Evolutionary conservation across 108 stramenopile species (phyloP).

Genomic region (Cylindrotheca fusiformis): DNA sequence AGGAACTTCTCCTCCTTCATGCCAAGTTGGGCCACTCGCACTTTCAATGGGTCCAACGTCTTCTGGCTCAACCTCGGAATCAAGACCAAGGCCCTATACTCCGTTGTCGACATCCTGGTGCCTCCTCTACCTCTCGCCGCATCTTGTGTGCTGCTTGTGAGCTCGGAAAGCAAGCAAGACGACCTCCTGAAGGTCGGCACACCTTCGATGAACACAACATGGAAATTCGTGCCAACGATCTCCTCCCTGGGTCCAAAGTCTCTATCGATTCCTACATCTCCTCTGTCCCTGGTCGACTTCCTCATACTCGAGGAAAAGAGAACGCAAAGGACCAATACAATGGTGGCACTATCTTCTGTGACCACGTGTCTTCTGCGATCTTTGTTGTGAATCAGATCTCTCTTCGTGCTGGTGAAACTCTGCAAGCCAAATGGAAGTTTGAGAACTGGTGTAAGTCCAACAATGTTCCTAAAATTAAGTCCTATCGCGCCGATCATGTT

Average conservation of each 20-base stretch:
- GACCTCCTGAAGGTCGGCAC: background rate
- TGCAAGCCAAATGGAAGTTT: constrained; percentile 35
- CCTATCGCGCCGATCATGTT: constrained; percentile 34
- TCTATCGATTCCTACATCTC: constrained; percentile 40
- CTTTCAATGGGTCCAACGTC: constrained; percentile 16
- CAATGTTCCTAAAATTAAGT: constrained; percentile 12
- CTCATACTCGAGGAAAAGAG: constrained; percentile 27
- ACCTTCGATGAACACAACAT: background rate
- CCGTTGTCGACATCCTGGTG: background rate
- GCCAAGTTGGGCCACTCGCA: constrained; percentile 26
- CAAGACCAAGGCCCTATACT: background rate
- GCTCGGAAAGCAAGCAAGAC: constrained; percentile 26
- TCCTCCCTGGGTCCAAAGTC: constrained; percentile 34
- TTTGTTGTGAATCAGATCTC: constrained; percentile 21
- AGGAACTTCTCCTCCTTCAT: constrained; percentile 29
- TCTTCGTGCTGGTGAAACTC: constrained; percentile 35
- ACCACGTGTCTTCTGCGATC: constrained; percentile 24
- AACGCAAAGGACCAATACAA: constrained; percentile 6
- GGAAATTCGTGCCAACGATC: constrained; percentile 6
- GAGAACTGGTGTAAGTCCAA: constrained; percentile 17
- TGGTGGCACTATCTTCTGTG: constrained; percentile 37
- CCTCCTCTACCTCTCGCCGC: background rate
- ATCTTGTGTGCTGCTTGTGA: constrained; percentile 15
- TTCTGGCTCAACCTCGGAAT: background rate
- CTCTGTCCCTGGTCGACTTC: constrained; percentile 20